Evolutionary conservation across 805 yeast genomes (phyloP).

Genomic region (Wickerhamiella kazuoi): DNA sequence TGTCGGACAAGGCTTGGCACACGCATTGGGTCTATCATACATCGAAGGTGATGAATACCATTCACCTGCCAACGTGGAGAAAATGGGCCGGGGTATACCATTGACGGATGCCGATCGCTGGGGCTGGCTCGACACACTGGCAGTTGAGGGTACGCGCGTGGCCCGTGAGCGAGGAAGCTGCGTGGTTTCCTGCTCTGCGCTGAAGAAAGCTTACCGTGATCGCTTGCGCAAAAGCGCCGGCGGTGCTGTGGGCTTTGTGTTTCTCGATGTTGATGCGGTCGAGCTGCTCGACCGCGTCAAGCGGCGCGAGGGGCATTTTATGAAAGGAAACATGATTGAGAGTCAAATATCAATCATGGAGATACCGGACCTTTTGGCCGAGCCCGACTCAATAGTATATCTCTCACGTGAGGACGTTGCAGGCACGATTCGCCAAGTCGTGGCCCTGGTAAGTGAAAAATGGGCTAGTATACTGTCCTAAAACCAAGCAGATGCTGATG

Average conservation of each 20-base stretch:
- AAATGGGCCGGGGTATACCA: conserved; percentile 71
- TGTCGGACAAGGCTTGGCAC: conserved; percentile 37
- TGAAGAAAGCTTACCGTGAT: conserved; percentile 59
- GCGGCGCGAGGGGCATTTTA: conserved; percentile 57
- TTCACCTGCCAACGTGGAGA: conserved; percentile 51
- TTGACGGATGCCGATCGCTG: conserved; percentile 79
- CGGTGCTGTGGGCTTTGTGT: conserved; percentile 36
- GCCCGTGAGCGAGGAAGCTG: conserved; percentile 20
- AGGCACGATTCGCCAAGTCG: background rate
- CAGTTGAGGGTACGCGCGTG: conserved; percentile 23
- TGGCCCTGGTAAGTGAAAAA: background rate
- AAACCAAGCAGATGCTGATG: too few relatives aligned
- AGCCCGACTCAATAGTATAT: background rate
- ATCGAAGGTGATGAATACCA: conserved; percentile 80
- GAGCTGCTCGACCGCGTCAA: conserved; percentile 44
- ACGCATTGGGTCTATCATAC: conserved; percentile 33
- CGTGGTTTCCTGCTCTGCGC: conserved; percentile 70
- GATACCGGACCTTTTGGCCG: conserved; percentile 35
- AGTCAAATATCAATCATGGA: conserved; percentile 65
- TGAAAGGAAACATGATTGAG: conserved; percentile 72
- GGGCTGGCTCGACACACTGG: conserved; percentile 60
- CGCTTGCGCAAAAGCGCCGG: conserved; percentile 26
- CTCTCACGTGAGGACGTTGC: background rate
- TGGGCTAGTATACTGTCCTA: too few relatives aligned
- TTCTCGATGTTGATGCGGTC: conserved; percentile 46